phyloP scores from a whole-genome alignment of 148 eudicot species.

The Cornus florida region DNA sequence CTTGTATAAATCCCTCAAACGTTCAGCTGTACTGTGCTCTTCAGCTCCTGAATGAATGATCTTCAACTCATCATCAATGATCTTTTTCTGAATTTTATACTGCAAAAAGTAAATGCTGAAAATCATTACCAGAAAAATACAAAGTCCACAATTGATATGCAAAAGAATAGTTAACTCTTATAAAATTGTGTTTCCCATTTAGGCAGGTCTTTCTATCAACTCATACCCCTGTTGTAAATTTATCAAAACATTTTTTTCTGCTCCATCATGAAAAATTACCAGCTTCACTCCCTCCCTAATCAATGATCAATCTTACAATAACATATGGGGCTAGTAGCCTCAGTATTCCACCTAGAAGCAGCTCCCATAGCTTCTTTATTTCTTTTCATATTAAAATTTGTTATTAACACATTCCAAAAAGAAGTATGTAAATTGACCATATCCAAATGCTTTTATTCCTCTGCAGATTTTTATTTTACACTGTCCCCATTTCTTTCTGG shows the following conservation, averaged over 20 bases:
- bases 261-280: too few relatives aligned
- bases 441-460: neutral
- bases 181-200: neutral
- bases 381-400: too few relatives aligned
- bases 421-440: neutral
- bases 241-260: too few relatives aligned
- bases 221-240: neutral
- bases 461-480: too few relatives aligned
- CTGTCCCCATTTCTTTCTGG: neutral
- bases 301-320: neutral
- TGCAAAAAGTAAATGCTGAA: neutral
- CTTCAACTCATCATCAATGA: constrained; percentile 26
- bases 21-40: constrained; percentile 42
- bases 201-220: neutral
- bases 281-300: neutral
- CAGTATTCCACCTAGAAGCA: neutral
- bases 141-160: neutral
- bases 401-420: neutral
- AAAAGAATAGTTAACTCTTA: neutral
- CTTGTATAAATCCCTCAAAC: constrained; percentile 29
- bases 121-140: neutral
- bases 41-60: constrained; percentile 37
- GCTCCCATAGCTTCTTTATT: neutral
- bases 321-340: neutral
- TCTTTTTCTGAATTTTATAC: constrained; percentile 13